Evolutionary conservation across 306 rosid genomes (phyloP).

Genomic region (Corylus americana): DNA sequence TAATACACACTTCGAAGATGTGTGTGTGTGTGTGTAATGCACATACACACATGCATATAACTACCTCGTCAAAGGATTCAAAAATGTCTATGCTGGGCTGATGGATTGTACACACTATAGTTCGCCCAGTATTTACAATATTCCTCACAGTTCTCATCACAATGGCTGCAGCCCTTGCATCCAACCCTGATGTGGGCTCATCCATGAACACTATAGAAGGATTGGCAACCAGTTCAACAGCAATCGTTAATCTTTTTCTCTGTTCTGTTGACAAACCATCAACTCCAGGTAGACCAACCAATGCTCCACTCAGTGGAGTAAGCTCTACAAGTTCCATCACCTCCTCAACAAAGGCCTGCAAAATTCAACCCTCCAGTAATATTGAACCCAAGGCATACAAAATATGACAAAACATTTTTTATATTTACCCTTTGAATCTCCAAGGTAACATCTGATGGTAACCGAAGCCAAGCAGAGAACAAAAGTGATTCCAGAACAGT

Average conservation of each 20-base stretch:
- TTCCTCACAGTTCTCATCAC: constrained; percentile 99
- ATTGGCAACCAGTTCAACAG: constrained; percentile 93
- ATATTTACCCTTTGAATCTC: constrained; percentile 70
- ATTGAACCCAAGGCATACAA: constrained; percentile 9
- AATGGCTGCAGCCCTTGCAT: constrained; percentile 97
- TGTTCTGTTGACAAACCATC: constrained; percentile 97
- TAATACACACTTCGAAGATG: not conserved
- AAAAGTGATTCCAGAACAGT: constrained; percentile 85
- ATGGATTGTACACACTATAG: constrained; percentile 97
- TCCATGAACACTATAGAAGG: constrained; percentile 98
- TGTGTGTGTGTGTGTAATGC: not conserved
- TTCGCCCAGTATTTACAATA: constrained; percentile 93
- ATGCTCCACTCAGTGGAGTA: constrained; percentile 72
- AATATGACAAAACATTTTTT: constrained; percentile 13
- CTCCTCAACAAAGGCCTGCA: constrained; percentile 95
- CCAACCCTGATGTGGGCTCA: constrained; percentile 98
- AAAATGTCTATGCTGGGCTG: constrained; percentile 98
- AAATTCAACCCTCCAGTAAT: constrained; percentile 25
- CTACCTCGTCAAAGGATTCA: constrained; percentile 98
- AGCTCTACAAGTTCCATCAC: constrained; percentile 99
- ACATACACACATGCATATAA: not conserved
- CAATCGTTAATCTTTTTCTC: constrained; percentile 87
- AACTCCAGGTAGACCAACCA: constrained; percentile 90
- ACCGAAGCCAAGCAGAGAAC: constrained; percentile 95
- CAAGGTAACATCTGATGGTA: constrained; percentile 78